These are phyloP conservation scores for Huiozyma sinensis DNA, from an alignment of 805 yeast genomes.

Conservation along the genomic window DNA sequence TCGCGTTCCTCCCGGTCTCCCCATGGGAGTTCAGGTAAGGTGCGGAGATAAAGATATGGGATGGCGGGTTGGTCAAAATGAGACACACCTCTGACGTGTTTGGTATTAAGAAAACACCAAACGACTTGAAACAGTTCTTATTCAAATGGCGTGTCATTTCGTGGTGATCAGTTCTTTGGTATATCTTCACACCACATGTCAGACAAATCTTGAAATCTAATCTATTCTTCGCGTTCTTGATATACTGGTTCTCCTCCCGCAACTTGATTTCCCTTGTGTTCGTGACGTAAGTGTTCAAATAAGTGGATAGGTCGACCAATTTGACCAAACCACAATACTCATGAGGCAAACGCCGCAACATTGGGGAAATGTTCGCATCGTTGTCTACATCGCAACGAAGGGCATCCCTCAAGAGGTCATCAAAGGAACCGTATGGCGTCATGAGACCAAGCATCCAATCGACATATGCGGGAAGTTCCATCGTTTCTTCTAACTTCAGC, in stretches of 20 bases:
- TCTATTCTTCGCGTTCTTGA: constrained; percentile 25
- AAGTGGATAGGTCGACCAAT: constrained; percentile 41
- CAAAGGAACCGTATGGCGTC: constrained; percentile 10
- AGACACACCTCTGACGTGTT: constrained; percentile 26
- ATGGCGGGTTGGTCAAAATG: constrained; percentile 25
- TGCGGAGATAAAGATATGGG: constrained; percentile 35
- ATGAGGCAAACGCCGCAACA: constrained; percentile 10
- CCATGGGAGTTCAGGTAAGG: constrained; percentile 72
- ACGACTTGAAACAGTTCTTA: constrained; percentile 24
- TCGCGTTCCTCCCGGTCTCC: constrained; percentile 50
- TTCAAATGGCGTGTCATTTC: constrained; percentile 25
- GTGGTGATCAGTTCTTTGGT: constrained; percentile 22
- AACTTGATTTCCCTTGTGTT: constrained; percentile 21
- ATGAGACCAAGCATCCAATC: constrained; percentile 8
- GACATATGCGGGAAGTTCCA: constrained; percentile 6
- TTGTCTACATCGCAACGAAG: not conserved
- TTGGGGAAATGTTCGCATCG: not conserved
- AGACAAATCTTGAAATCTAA: constrained; percentile 37
- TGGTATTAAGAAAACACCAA: constrained; percentile 30
- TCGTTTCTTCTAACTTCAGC: constrained; percentile 1
- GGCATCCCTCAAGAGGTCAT: not conserved
- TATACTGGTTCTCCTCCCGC: constrained; percentile 22
- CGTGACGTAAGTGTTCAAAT: constrained; percentile 32
- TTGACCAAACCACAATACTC: constrained; percentile 48
- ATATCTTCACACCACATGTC: constrained; percentile 35